A percentile compares a stretch with the other conserved stretches of the same genome.
phyloP scores from a whole-genome alignment of 441 rosid species.

The Adansonia rubrostipa region DNA sequence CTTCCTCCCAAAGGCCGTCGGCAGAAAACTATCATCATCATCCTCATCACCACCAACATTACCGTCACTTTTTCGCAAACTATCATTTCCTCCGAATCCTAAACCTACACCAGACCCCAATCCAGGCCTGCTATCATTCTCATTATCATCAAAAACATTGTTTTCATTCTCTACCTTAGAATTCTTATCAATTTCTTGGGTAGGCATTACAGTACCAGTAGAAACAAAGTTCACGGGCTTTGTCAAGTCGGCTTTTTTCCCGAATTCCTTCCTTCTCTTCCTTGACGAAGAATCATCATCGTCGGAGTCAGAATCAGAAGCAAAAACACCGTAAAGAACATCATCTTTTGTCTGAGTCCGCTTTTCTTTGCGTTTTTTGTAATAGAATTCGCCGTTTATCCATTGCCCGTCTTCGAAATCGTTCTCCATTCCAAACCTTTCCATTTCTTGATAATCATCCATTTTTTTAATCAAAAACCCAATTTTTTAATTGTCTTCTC shows the following conservation, averaged over 20 bases:
- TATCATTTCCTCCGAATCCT: slow-evolving; percentile 35
- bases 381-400: slow-evolving; percentile 66
- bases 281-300: slow-evolving; percentile 46
- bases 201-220: slow-evolving; percentile 68
- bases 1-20: slow-evolving; percentile 65
- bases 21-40: slow-evolving; percentile 50
- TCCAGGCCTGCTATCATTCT: slow-evolving; percentile 54
- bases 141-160: slow-evolving; percentile 31
- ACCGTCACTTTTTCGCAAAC: slow-evolving; percentile 22
- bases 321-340: slow-evolving; percentile 67
- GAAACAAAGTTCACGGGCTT: slow-evolving; percentile 83
- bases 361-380: slow-evolving; percentile 63
- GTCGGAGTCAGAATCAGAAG: slow-evolving; percentile 60
- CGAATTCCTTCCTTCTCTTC: slow-evolving; percentile 53
- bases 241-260: slow-evolving; percentile 55
- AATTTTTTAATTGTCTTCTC: too few species aligned
- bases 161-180: slow-evolving; percentile 46
- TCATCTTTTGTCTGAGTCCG: slow-evolving; percentile 73
- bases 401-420: slow-evolving; percentile 83
- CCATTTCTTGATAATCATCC: slow-evolving; percentile 90
- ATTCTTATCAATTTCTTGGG: slow-evolving; percentile 63
- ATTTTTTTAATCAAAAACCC: slow-evolving; percentile 26
- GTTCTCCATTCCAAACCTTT: slow-evolving; percentile 74
- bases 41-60: slow-evolving; percentile 28
- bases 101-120: slow-evolving; percentile 47